Evolutionary conservation across 805 yeast species (phyloP).

Genomic region (Nakazawaea peltata): DNA sequence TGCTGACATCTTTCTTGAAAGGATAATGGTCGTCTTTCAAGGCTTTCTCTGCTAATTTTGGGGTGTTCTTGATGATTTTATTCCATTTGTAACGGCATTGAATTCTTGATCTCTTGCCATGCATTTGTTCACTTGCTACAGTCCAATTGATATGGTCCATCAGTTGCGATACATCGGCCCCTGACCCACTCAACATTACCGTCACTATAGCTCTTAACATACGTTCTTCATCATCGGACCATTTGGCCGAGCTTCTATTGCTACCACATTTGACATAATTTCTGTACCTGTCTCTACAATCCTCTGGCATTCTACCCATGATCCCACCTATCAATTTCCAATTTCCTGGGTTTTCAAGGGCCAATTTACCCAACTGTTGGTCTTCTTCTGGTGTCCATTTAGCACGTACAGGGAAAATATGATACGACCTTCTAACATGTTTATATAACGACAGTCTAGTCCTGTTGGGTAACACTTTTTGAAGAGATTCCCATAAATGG

Average conservation of each 20-base stretch:
- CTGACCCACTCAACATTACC: constrained; percentile 25
- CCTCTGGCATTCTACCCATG: constrained; percentile 94
- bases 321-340: constrained; percentile 82
- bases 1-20: neutral
- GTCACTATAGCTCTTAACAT: constrained; percentile 46
- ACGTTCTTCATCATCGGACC: constrained; percentile 71
- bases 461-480: constrained; percentile 74
- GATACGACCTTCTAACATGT: constrained; percentile 86
- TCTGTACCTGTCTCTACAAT: constrained; percentile 94
- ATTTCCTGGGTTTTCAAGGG: constrained; percentile 64
- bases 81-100: constrained; percentile 97
- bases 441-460: constrained; percentile 87
- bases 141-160: constrained; percentile 71
- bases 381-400: constrained; percentile 88
- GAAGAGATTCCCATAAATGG: constrained; percentile 80
- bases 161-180: constrained; percentile 9
- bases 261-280: constrained; percentile 90
- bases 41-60: neutral
- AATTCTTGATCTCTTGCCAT: constrained; percentile 81
- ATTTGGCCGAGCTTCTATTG: constrained; percentile 65
- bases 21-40: neutral
- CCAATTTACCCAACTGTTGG: constrained; percentile 50
- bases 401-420: constrained; percentile 80
- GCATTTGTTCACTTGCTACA: constrained; percentile 79
- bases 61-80: constrained; percentile 52